These are phyloP conservation scores for Rhinocladiella similis DNA, from an alignment of 2,329 filamentous ascomycete genomes.

Conservation along the genomic window DNA sequence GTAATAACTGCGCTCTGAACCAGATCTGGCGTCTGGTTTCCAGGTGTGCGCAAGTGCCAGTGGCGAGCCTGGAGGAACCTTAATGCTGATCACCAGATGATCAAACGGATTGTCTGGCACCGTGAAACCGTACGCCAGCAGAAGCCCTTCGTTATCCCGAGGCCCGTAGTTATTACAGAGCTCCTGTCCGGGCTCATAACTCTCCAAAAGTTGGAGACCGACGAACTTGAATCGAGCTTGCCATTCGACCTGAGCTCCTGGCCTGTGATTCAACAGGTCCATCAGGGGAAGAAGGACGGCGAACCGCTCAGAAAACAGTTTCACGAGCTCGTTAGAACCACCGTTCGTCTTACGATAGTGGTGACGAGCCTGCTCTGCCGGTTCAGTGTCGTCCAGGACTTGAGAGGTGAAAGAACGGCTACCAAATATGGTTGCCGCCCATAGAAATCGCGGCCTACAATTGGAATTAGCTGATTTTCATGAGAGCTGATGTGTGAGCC, in stretches of 20 bases:
- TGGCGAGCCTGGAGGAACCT: constrained; percentile 40
- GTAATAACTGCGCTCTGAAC: constrained; percentile 41
- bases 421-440: constrained; percentile 46
- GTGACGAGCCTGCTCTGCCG: constrained; percentile 24
- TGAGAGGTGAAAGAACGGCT: constrained; percentile 47
- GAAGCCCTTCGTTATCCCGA: constrained; percentile 72
- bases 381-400: constrained; percentile 38
- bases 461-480: constrained; percentile 9
- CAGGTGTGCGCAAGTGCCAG: constrained; percentile 37
- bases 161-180: constrained; percentile 71
- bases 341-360: constrained; percentile 28
- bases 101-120: constrained; percentile 45
- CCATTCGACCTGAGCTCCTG: constrained; percentile 62
- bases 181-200: constrained; percentile 54
- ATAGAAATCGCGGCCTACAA: constrained; percentile 46
- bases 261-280: constrained; percentile 71
- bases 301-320: constrained; percentile 58
- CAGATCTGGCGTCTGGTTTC: constrained; percentile 34
- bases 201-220: constrained; percentile 44
- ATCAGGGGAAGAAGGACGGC: constrained; percentile 70
- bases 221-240: constrained; percentile 43
- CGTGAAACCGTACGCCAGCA: constrained; percentile 50
- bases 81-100: constrained; percentile 44
- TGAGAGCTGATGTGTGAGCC: background rate
- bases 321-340: constrained; percentile 34